Evolutionary conservation across 768 basidiomycete species (phyloP), one percentile per base, ranked within the genome.

Genomic region (Trametopsis cervina): DNA sequence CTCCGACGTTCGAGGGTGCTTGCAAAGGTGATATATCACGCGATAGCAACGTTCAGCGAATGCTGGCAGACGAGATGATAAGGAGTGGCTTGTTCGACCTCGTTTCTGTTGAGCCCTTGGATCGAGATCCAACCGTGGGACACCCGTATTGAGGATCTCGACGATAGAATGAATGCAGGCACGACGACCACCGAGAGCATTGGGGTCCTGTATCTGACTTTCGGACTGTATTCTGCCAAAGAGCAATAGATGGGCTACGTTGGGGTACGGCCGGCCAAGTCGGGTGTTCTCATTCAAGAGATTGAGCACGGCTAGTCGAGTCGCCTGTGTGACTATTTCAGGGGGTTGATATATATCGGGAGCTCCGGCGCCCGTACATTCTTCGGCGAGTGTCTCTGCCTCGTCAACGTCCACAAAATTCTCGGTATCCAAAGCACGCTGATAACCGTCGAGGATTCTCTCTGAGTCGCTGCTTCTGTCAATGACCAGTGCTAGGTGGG

Each of bases 1-100:
- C 27, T 83, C 81, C 0, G 88, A 88, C 0, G 93, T 95, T 35
- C 78, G 74, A 7, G 85, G 77, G 58, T 97, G 90, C n/a, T 82
- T 75, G 66, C 89, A 95, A 0, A 98, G 76, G 50, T 95, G 87
- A 60, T 88, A 76, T 17, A 97, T 68, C 42, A 96, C 74, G 27
- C 78, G 78, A 59, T 94, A 93, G 58, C 83, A 86, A 46, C 84
- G 81, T 60, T 94, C 92, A 2, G 93, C 92, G 22, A 96, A 69
- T 2, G 74, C 75, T 0, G 94, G 95, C 26, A 87, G 72, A 17
- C 70, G 68, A 17, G 70, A 62, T 61, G 85, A 84, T 18, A 89
- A 67, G 0, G 88, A 83, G 1, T 72, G 69, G 7, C 64, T 71
- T 4, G 62, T 55, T 33, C 15, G 29, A 33, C 29, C 29, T 7